Conservation (phyloP, 2,329 filamentous ascomycete genomes). For the Colletotrichum chlorophyti region DNA sequence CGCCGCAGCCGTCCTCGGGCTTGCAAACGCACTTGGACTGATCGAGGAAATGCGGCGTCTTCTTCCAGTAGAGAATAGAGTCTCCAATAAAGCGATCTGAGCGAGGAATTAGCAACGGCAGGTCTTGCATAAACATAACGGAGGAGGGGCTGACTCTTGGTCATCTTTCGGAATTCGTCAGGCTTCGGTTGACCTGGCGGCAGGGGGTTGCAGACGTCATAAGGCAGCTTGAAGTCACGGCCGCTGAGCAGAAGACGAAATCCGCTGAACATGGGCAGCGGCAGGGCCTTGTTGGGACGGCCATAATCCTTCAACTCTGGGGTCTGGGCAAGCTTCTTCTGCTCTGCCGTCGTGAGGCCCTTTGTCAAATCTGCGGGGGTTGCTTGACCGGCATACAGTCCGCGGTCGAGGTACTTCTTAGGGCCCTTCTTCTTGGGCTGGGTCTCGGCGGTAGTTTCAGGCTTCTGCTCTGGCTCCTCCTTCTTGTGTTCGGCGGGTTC, state of each 20-base stretch:
- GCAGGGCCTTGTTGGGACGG: constrained; percentile 66
- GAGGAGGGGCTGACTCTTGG: constrained; percentile 91
- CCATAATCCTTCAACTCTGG: constrained; percentile 54
- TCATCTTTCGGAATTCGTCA: constrained; percentile 90
- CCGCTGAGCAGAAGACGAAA: constrained; percentile 74
- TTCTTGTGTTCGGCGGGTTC: constrained; percentile 31
- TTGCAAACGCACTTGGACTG: constrained; percentile 81
- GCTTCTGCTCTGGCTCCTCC: constrained; percentile 37
- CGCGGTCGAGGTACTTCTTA: constrained; percentile 83
- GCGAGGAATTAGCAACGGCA: no score
- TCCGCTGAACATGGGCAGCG: constrained; percentile 80
- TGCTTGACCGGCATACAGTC: constrained; percentile 86
- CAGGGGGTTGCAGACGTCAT: constrained; percentile 86
- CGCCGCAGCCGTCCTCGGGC: constrained; percentile 80
- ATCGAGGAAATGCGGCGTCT: constrained; percentile 75
- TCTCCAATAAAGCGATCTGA: constrained; percentile 86
- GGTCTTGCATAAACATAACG: no score
- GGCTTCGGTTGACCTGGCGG: constrained; percentile 88
- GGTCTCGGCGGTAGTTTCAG: constrained; percentile 44
- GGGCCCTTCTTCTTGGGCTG: constrained; percentile 49
- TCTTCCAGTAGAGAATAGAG: constrained; percentile 81
- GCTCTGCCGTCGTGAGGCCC: constrained; percentile 56
- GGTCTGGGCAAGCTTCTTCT: constrained; percentile 55
- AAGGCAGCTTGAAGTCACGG: constrained; percentile 87
- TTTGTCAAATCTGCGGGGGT: constrained; percentile 53